Evolutionary conservation across 495 filamentous ascomycete species (phyloP).

Genomic region (Evernia prunastri): DNA sequence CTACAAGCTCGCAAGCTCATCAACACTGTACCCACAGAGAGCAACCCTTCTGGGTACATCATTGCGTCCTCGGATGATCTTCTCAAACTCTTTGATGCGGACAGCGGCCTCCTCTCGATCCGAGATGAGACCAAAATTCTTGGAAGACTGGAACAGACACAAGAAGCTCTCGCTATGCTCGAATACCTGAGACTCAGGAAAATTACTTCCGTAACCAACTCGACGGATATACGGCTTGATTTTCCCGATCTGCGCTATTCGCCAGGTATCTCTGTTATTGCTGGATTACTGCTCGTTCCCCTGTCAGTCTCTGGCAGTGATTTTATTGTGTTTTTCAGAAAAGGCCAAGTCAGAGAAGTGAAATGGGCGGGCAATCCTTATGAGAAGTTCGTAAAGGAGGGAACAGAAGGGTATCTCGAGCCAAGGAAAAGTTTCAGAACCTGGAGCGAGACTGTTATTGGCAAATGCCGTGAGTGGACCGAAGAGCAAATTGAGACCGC

Average conservation of each 20-base stretch:
- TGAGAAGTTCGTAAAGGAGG: slow-evolving; percentile 64
- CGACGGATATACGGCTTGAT: slow-evolving; percentile 69
- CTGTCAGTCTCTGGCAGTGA: slow-evolving; percentile 69
- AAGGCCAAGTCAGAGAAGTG: slow-evolving; percentile 68
- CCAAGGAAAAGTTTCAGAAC: slow-evolving; percentile 69
- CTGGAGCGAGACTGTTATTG: slow-evolving; percentile 71
- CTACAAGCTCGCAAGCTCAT: slow-evolving; percentile 77
- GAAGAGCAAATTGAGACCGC: slow-evolving; percentile 69
- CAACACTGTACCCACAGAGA: slow-evolving; percentile 68
- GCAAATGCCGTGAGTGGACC: slow-evolving; percentile 62
- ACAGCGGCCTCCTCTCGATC: slow-evolving; percentile 82
- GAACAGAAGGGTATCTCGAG: slow-evolving; percentile 64
- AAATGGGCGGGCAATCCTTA: slow-evolving; percentile 95
- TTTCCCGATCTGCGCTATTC: slow-evolving; percentile 78
- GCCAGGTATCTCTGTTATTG: slow-evolving; percentile 73
- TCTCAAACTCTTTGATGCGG: slow-evolving; percentile 77
- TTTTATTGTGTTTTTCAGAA: slow-evolving; percentile 90
- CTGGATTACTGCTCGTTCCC: slow-evolving; percentile 78
- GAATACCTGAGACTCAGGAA: slow-evolving; percentile 77
- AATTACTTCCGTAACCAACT: slow-evolving; percentile 69
- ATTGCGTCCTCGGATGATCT: slow-evolving; percentile 86
- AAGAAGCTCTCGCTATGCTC: slow-evolving; percentile 78
- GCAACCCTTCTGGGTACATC: slow-evolving; percentile 87
- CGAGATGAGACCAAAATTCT: slow-evolving; percentile 82
- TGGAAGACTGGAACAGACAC: slow-evolving; percentile 65